Conservation (phyloP, 495 filamentous ascomycete genomes). For the Aspergillus ostianus region DNA sequence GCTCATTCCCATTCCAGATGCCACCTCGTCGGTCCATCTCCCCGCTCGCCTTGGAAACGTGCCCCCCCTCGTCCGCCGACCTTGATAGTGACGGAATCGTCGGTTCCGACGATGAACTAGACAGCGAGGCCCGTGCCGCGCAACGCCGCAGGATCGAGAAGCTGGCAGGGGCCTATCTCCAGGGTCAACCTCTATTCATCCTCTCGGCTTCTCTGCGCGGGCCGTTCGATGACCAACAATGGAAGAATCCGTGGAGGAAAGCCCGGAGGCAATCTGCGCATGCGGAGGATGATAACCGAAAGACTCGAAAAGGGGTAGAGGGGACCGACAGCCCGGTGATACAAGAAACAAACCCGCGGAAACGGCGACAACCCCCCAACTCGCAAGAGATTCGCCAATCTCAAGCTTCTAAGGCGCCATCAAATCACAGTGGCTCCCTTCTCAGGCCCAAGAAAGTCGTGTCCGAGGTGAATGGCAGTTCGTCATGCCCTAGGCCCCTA, state of each 20-base stretch:
- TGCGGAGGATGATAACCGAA: background rate
- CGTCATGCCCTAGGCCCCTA: background rate
- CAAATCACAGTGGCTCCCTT: background rate
- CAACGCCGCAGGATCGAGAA: constrained; percentile 58
- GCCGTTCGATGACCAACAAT: constrained; percentile 60
- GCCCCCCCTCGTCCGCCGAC: constrained; percentile 38
- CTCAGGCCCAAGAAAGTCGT: background rate
- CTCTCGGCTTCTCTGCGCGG: constrained; percentile 61
- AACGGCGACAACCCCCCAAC: constrained; percentile 15
- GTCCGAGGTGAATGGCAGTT: background rate
- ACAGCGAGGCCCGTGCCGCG: constrained; percentile 42
- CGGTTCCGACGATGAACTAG: constrained; percentile 61
- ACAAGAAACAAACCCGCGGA: constrained; percentile 24
- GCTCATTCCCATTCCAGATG: constrained; percentile 31
- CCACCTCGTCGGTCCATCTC: constrained; percentile 38
- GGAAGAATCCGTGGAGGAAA: constrained; percentile 65
- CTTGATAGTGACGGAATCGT: constrained; percentile 41
- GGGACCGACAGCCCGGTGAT: constrained; percentile 16
- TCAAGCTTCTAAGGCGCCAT: background rate
- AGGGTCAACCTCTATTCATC: constrained; percentile 56
- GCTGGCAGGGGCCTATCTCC: constrained; percentile 56
- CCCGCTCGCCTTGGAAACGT: constrained; percentile 45
- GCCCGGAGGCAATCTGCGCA: constrained; percentile 17
- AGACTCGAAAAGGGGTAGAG: background rate
- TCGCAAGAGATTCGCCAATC: constrained; percentile 3